These are phyloP conservation scores for Daphne laureola DNA, from an alignment of 441 rosid genomes.

Conservation along the genomic window DNA sequence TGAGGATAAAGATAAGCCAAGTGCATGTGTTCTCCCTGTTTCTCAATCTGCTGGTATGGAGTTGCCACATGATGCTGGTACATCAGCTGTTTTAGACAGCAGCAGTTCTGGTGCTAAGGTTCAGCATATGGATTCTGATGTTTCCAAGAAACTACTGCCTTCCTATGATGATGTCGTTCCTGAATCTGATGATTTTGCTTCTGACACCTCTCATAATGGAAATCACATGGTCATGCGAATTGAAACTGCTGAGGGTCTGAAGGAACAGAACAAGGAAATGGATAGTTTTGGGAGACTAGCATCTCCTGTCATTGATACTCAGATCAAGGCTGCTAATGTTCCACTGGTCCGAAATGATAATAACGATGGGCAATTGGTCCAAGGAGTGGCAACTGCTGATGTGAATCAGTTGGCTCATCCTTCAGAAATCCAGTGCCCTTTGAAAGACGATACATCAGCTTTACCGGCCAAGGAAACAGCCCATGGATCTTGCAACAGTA, in stretches of 20 bases:
- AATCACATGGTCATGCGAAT: conserved; percentile 8
- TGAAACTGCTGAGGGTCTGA: conserved; percentile 2
- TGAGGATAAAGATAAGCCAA: conserved; percentile 10
- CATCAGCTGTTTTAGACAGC: conserved; percentile 10
- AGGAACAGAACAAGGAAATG: conserved; percentile 14
- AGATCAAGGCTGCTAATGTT: conserved; percentile 8
- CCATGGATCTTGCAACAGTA: conserved; percentile 9
- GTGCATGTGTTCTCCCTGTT: conserved; percentile 11
- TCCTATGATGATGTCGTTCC: conserved; percentile 5
- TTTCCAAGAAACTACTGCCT: conserved; percentile 17
- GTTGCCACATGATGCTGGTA: conserved; percentile 14
- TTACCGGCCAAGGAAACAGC: conserved; percentile 15
- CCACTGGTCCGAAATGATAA: conserved; percentile 12
- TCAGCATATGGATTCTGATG: conserved; percentile 18
- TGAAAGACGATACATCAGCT: conserved; percentile 12
- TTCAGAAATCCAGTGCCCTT: conserved; percentile 14
- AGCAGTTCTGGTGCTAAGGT: conserved; percentile 15
- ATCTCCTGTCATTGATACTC: conserved; percentile 7
- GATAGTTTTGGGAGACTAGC: conserved; percentile 15
- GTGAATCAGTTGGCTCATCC: background rate
- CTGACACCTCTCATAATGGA: conserved; percentile 16
- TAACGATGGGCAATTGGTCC: conserved; percentile 16
- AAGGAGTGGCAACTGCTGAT: background rate
- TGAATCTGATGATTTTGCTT: conserved; percentile 6
- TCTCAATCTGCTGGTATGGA: conserved; percentile 17